Evolutionary conservation across 176 grass and related monocot genomes (phyloP), one percentile per base, ranked within the genome.

Genomic region (Carex parvula): DNA sequence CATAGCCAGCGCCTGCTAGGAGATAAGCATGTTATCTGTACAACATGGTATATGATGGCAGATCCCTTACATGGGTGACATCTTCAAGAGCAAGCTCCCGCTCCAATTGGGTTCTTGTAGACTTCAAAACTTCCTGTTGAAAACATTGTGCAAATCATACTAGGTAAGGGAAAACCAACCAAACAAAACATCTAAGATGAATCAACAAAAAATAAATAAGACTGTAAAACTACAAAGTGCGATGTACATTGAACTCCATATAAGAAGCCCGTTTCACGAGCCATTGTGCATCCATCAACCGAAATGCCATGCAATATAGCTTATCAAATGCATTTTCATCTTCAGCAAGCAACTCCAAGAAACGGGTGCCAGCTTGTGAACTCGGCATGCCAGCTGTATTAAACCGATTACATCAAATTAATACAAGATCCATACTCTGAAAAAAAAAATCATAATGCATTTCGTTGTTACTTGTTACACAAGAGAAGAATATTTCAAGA

Each of bases 191-290:
- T 82, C 2, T 41, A 70, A 18, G 3, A 39, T 8, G 4, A 15
- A 33, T 32, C 3, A 65, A 32, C 4, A 39, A 30, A n/a, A 70
- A 62, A 62, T 0, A 11, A 22, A 62, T 12, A 8, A 10, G 30
- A 70, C 8, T 5, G n/a, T 54, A 76, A 55, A 73, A 73, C 54
- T 14, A 71, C 12, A 7, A 85, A 77, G 33, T 4, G 16, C 63
- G 41, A 86, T 65, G 16, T 84, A 95, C 96, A 89, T 95, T 93
- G 70, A 98, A 98, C 84, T 98, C 93, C 96, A 98, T 95, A 81
- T 98, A 98, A 3, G 96, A 98, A 71, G 96, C 96, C 60, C 86
- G 86, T 82, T 92, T 94, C 57, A 85, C 89, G 14, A 98, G 93
- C 96, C 96, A 98, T 59, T 93, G 91, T 70, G 93, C 92, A 89